Percentiles rank a stretch among this genome's conserved stretches.
Evolutionary conservation across 768 basidiomycete species (phyloP).

Genomic region (Daedaleopsis nitida): DNA sequence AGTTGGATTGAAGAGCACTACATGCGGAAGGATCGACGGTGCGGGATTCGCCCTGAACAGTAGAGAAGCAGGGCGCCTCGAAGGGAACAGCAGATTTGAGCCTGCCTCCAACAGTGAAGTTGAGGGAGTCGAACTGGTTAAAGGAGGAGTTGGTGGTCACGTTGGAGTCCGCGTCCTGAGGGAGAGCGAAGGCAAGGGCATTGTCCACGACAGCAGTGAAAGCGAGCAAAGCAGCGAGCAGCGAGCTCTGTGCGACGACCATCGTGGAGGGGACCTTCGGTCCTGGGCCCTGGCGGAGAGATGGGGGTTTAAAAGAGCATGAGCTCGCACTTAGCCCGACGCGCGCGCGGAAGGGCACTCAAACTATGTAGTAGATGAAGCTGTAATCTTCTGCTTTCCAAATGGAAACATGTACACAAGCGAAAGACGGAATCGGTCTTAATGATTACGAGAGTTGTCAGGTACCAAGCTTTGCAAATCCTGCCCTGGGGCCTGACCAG

Average conservation of each 20-base stretch:
- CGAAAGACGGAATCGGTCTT: neutral
- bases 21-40: conserved; percentile 28
- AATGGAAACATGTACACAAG: neutral
- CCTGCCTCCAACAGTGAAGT: conserved; percentile 33
- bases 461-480: too few species aligned
- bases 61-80: conserved; percentile 36
- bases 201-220: neutral
- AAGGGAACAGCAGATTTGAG: conserved; percentile 31
- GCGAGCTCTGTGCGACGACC: neutral
- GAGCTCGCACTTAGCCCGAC: neutral
- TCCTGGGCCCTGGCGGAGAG: neutral
- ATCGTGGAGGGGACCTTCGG: neutral
- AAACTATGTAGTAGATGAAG: neutral
- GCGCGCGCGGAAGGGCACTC: neutral
- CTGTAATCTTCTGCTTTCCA: neutral
- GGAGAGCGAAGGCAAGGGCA: neutral
- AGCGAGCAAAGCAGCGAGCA: neutral
- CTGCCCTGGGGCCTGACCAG: too few species aligned
- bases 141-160: neutral
- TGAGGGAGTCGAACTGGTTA: conserved; percentile 18
- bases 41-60: conserved; percentile 25
- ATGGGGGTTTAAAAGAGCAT: neutral
- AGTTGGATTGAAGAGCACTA: conserved; percentile 29
- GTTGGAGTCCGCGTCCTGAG: neutral
- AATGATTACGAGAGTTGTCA: neutral